Evolutionary conservation across 306 rosid genomes (phyloP).

Genomic region (Quercus wislizeni): DNA sequence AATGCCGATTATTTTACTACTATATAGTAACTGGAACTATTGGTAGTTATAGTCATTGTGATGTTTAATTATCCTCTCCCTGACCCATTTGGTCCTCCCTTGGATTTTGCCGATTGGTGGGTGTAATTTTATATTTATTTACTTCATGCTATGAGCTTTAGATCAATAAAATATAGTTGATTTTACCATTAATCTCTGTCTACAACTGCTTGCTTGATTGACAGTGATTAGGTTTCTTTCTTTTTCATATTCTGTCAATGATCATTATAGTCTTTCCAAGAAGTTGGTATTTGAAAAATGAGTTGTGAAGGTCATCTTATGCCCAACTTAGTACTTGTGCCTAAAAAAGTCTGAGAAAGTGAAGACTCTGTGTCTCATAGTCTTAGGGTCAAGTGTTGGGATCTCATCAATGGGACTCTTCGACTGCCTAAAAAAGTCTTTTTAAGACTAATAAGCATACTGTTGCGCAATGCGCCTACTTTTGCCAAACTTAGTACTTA

Average conservation of each 20-base stretch:
- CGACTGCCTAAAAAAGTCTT: no score
- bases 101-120: slow-evolving; percentile 16
- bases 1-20: neutral
- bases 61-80: neutral
- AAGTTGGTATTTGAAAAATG: neutral
- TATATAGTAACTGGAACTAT: neutral
- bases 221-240: neutral
- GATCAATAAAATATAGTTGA: slow-evolving; percentile 29
- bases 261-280: neutral
- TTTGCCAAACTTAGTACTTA: no score
- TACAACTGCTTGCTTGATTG: neutral
- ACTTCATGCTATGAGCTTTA: slow-evolving; percentile 16
- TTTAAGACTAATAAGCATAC: no score
- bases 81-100: slow-evolving; percentile 10
- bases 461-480: no score
- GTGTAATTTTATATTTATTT: slow-evolving; percentile 19
- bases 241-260: neutral
- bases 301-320: neutral
- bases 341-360: no score
- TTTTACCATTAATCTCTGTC: neutral
- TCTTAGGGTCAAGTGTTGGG: no score
- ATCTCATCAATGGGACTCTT: no score
- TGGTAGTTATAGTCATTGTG: slow-evolving; percentile 5
- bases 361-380: no score
- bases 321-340: no score